Evolutionary conservation across 345 rosid species (phyloP), one percentile per base, ranked within the genome.

Genomic region (Ceriops decandra): DNA sequence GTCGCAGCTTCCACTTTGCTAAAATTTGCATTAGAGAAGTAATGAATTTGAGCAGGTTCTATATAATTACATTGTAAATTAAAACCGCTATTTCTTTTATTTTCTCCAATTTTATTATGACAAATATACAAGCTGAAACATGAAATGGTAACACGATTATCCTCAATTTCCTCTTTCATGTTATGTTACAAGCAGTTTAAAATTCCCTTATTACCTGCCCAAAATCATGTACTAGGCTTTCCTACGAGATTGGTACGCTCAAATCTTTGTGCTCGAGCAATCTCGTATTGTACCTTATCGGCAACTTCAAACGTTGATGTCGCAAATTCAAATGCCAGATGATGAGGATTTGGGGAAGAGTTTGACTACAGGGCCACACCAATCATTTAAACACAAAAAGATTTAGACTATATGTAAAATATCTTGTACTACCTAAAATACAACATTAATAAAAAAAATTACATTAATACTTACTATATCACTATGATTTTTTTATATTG

Each of bases 181-280:
- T 7, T 5, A 54, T 13, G 58, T 1, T 26, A 9, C 15, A 22
- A 26, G 10, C 1, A 54, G 26, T 54, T 54, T 26, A 65, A 68
- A 60, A 84, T 77, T 9, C 96, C 95, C 13, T 86, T 82, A 36
- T 90, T 88, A n/a, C 98, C 98, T 0, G 96, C 98, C 98, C 84
- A 88, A 76, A 36, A 82, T 82, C 67, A 85, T 61, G 80, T 67
- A 57, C 24, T 57, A 36, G 62, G 38, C 70, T 38, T 67, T 57
- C 70, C 53, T 42, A 19, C 86, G 67, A 90, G 84, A 52, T 64
- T 79, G 24, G 98, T 92, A 76, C 96, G 80, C 77, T 79, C 78
- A 67, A 83, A 88, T 6, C 84, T 85, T 52, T 88, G 77, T 2
- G 85, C 86, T 31, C 70, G 68, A 22, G 88, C 95, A 67, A 90